phyloP scores from a whole-genome alignment of 495 filamentous ascomycete genomes.

The Xylaria telfairii region DNA sequence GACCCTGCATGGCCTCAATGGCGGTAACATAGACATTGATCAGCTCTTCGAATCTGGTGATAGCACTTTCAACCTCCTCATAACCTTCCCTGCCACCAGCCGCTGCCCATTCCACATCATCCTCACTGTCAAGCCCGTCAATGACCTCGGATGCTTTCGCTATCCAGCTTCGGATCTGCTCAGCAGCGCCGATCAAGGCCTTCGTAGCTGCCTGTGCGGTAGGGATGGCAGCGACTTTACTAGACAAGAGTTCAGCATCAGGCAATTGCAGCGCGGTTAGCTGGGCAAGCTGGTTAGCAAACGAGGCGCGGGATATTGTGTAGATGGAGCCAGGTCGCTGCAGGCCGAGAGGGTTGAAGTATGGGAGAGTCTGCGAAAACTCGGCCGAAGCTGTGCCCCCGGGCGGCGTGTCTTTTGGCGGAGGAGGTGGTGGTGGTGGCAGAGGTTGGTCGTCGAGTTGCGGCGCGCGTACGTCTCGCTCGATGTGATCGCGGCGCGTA shows the following conservation, averaged over 20 bases:
- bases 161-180: conserved; percentile 93
- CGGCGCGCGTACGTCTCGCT: conserved; percentile 47
- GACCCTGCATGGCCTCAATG: conserved; percentile 84
- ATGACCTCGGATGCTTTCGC: conserved; percentile 87
- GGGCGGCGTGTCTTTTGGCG: conserved; percentile 58
- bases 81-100: conserved; percentile 89
- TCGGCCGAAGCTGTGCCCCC: conserved; percentile 40
- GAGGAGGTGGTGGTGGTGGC: conserved; percentile 47
- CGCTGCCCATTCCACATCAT: conserved; percentile 97
- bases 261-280: conserved; percentile 85
- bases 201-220: conserved; percentile 79
- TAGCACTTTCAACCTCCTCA: conserved; percentile 85
- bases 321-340: conserved; percentile 77
- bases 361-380: conserved; percentile 49
- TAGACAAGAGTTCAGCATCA: conserved; percentile 77
- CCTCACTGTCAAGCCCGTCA: conserved; percentile 83
- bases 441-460: conserved; percentile 43
- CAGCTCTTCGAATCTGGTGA: conserved; percentile 81
- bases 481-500: conserved; percentile 58
- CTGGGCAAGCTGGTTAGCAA: conserved; percentile 84
- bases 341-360: conserved; percentile 61
- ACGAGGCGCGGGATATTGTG: conserved; percentile 86
- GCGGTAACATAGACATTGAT: conserved; percentile 88
- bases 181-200: conserved; percentile 79
- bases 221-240: conserved; percentile 80